A percentile compares a stretch with the other conserved stretches of the same genome.
Conservation (phyloP, 768 basidiomycete genomes). For the Chalciporus chontae region DNA sequence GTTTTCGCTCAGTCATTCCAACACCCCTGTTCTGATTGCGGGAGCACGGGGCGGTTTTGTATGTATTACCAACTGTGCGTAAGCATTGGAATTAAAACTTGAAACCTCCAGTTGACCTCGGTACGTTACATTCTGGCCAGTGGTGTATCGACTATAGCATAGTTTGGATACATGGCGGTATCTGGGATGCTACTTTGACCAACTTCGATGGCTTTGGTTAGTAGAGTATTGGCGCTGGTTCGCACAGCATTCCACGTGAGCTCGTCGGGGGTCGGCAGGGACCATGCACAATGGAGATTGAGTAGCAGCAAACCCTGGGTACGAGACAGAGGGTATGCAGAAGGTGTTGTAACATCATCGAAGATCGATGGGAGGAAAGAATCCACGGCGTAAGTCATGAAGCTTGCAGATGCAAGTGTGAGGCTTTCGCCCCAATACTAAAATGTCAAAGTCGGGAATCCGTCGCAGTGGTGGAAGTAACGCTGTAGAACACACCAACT, state of each 20-base stretch:
- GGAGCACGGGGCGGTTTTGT: no score
- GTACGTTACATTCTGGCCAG: constrained; percentile 41
- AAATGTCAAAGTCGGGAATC: neutral
- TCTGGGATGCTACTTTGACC: constrained; percentile 37
- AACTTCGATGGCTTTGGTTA: constrained; percentile 34
- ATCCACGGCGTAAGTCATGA: constrained; percentile 42
- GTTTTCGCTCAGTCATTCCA: no score
- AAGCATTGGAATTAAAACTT: constrained; percentile 35
- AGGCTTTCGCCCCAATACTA: constrained; percentile 12
- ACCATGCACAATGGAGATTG: constrained; percentile 38
- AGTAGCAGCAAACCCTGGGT: constrained; percentile 36
- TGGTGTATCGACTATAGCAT: constrained; percentile 51
- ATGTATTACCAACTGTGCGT: no score
- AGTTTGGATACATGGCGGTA: constrained; percentile 51
- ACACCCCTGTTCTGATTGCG: no score
- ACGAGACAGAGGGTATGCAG: constrained; percentile 48
- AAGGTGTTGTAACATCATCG: constrained; percentile 31
- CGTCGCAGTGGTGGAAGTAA: neutral
- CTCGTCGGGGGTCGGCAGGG: neutral
- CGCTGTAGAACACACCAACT: constrained; percentile 17
- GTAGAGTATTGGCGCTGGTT: constrained; percentile 37
- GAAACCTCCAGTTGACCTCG: constrained; percentile 53
- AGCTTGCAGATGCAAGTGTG: neutral
- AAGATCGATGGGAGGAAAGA: constrained; percentile 47
- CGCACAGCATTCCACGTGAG: constrained; percentile 35